These are phyloP conservation scores for Bidens hawaiensis DNA, from an alignment of 140 eudicot species.

Conservation along the genomic window DNA sequence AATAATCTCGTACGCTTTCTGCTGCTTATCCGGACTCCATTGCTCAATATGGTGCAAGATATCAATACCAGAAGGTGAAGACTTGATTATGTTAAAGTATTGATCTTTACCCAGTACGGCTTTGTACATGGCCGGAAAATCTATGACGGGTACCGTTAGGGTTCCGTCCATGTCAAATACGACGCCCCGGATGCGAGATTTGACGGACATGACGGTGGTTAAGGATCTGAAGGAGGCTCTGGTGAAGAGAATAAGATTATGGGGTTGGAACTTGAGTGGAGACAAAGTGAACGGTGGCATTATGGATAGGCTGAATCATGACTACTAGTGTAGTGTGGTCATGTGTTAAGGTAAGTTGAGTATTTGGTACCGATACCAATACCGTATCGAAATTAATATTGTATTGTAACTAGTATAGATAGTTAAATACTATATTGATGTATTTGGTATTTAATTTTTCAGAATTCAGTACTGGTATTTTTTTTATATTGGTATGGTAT, in stretches of 20 bases:
- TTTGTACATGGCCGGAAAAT: slow-evolving; percentile 87
- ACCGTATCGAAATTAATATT: too few species aligned
- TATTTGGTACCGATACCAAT: too few species aligned
- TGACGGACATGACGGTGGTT: slow-evolving; percentile 25
- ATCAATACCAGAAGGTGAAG: slow-evolving; percentile 69
- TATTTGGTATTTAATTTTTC: too few species aligned
- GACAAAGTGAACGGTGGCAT: slow-evolving; percentile 6
- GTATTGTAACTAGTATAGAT: too few species aligned
- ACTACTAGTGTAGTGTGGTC: not conserved
- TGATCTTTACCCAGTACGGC: slow-evolving; percentile 73
- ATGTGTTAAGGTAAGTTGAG: too few species aligned
- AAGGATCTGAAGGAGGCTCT: slow-evolving; percentile 31
- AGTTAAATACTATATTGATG: too few species aligned
- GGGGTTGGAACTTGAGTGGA: slow-evolving; percentile 1
- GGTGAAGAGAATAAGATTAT: slow-evolving; percentile 11
- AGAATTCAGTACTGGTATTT: too few species aligned
- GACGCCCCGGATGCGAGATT: slow-evolving; percentile 65
- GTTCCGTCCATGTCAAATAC: slow-evolving; percentile 99
- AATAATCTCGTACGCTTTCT: slow-evolving; percentile 53
- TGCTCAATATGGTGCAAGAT: slow-evolving; percentile 66
- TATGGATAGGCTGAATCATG: not conserved
- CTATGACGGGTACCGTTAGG: slow-evolving; percentile 92
- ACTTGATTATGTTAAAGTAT: slow-evolving; percentile 33
- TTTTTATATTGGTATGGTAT: too few species aligned
- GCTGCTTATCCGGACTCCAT: slow-evolving; percentile 56